Conservation (phyloP, 1,284 basidiomycete genomes). For the Phlebopus sp. region DNA sequence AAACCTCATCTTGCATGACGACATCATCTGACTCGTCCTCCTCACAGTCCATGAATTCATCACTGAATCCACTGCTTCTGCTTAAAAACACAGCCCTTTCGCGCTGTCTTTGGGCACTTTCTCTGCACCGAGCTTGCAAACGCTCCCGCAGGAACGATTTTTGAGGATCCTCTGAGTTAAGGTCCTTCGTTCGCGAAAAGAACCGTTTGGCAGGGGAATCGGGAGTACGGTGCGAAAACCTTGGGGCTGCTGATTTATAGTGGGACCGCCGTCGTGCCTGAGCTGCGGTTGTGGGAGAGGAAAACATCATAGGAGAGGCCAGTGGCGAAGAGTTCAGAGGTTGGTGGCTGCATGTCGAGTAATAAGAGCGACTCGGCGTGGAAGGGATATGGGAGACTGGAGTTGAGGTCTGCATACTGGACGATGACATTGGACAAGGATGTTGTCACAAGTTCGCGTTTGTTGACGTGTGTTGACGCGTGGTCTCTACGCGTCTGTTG, state of each 20-base stretch:
- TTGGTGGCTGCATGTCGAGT: no score
- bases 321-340: slow-evolving; percentile 52
- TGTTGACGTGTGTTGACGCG: slow-evolving; percentile 28
- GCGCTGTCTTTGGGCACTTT: slow-evolving; percentile 54
- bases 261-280: slow-evolving; percentile 45
- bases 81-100: slow-evolving; percentile 44
- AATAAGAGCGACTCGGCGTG: slow-evolving; percentile 29
- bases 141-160: slow-evolving; percentile 55
- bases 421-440: slow-evolving; percentile 13
- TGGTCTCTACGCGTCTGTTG: no score
- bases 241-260: slow-evolving; percentile 39
- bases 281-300: slow-evolving; percentile 40
- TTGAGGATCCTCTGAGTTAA: slow-evolving; percentile 35
- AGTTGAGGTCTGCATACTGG: slow-evolving; percentile 19
- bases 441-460: slow-evolving; percentile 10
- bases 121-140: slow-evolving; percentile 58
- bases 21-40: slow-evolving; percentile 47
- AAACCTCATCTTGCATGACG: slow-evolving; percentile 62
- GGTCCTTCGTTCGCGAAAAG: slow-evolving; percentile 9
- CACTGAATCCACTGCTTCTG: slow-evolving; percentile 47
- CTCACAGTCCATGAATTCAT: slow-evolving; percentile 50
- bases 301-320: slow-evolving; percentile 29
- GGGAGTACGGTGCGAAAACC: slow-evolving; percentile 9
- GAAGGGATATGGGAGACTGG: slow-evolving; percentile 18
- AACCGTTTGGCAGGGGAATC: slow-evolving; percentile 19